phyloP scores from a whole-genome alignment of 2,329 filamentous ascomycete species.

The Paracorniculantispora psalliotae region DNA sequence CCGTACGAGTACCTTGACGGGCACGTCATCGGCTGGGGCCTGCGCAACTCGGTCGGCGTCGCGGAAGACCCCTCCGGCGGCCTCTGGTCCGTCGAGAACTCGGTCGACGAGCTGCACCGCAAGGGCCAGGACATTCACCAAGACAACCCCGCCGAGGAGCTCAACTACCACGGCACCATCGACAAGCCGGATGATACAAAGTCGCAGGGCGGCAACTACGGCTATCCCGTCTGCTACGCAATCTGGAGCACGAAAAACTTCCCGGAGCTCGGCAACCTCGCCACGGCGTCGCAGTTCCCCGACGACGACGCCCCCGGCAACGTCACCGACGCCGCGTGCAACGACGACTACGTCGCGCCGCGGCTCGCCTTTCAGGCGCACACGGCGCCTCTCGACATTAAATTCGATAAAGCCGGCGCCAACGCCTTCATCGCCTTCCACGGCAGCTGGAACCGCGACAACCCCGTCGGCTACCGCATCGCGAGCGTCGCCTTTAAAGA shows the following conservation, averaged over 20 bases:
- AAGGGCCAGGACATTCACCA: conserved; percentile 56
- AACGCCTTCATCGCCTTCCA: conserved; percentile 66
- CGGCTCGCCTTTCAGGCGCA: conserved; percentile 59
- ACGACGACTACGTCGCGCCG: conserved; percentile 41
- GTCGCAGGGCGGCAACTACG: conserved; percentile 52
- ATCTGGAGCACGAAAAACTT: conserved; percentile 52
- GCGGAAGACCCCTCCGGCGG: conserved; percentile 55
- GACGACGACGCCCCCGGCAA: conserved; percentile 26
- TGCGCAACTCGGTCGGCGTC: conserved; percentile 68
- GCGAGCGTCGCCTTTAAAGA: conserved; percentile 34
- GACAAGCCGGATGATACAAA: conserved; percentile 23
- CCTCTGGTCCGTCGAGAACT: conserved; percentile 64
- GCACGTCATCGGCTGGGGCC: conserved; percentile 57
- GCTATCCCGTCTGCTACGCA: conserved; percentile 66
- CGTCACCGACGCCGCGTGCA: conserved; percentile 42
- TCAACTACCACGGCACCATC: conserved; percentile 66
- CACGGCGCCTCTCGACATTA: conserved; percentile 66
- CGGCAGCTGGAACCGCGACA: conserved; percentile 55
- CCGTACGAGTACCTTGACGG: conserved; percentile 46
- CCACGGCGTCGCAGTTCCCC: conserved; percentile 47
- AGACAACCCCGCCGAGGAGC: conserved; percentile 67
- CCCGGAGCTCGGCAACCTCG: conserved; percentile 36
- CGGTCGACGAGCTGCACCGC: conserved; percentile 58
- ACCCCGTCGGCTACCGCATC: conserved; percentile 44
- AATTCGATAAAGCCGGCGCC: conserved; percentile 54